Percentiles rank a stretch among this genome's conserved stretches.
phyloP scores from a whole-genome alignment of 1,139 yeast species.

The Suhomyces bribrorum region DNA sequence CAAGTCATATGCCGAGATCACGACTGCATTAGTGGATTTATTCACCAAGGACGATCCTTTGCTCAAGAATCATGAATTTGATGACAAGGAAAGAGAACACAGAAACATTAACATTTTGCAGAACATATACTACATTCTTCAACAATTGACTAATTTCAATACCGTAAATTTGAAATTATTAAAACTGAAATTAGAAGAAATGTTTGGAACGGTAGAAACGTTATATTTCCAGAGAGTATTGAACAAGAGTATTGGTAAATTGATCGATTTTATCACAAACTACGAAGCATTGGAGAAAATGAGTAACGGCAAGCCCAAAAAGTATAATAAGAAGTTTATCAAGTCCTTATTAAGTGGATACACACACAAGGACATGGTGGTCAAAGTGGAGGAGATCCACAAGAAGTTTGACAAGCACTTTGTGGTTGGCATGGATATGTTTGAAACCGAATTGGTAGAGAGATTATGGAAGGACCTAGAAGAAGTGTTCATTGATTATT shows the following conservation, averaged over 20 bases:
- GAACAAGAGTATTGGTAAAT: conserved; percentile 54
- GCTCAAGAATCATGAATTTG: conserved; percentile 46
- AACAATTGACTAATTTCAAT: conserved; percentile 43
- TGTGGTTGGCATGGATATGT: conserved; percentile 40
- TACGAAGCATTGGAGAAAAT: conserved; percentile 55
- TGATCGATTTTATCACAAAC: conserved; percentile 65
- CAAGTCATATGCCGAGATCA: conserved; percentile 41
- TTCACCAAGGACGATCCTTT: conserved; percentile 47
- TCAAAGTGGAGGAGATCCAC: conserved; percentile 57
- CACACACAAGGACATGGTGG: conserved; percentile 58
- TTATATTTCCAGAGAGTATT: conserved; percentile 50
- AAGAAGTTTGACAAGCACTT: conserved; percentile 63
- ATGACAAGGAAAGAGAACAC: conserved; percentile 59
- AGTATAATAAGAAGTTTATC: conserved; percentile 60
- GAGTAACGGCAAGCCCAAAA: conserved; percentile 55
- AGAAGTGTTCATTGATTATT: conserved; percentile 34
- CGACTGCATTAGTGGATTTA: conserved; percentile 38
- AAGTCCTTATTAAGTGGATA: conserved; percentile 57
- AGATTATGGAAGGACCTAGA: conserved; percentile 48
- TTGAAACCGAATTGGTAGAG: conserved; percentile 49
- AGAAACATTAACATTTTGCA: conserved; percentile 63
- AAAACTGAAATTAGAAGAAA: conserved; percentile 45
- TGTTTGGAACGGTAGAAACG: conserved; percentile 48
- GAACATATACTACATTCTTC: conserved; percentile 60
- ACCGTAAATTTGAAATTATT: conserved; percentile 34